Base-by-base conservation (phyloP, 2,329 filamentous ascomycete species). In the Paecilomyces niveus region DNA sequence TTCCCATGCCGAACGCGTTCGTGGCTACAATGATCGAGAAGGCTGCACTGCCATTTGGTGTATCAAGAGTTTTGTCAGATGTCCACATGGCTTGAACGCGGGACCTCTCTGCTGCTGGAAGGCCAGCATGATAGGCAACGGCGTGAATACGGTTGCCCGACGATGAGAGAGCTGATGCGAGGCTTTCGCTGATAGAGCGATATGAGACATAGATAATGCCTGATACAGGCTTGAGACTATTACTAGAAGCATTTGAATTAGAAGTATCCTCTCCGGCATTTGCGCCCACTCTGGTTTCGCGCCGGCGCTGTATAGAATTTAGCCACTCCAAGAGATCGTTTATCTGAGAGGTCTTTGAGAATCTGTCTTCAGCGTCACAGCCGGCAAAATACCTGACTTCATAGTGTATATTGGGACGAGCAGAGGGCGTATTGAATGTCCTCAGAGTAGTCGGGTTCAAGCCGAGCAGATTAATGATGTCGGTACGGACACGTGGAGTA, bases 1-100 rank as follows among this genome's bases (percentile, higher is more conserved):
- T 97, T 26, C 93, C 93, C 93, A 97, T 97, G 2, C 93, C 93
- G 68, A 97, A 97, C 0, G 93, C 93, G 1, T 91, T 97, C 0
- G 93, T 97, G 1, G 93, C 93, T 29, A 97, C 92, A 61, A 97
- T 93, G 54, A 97, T 86, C 71, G 94, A 92, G 75, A 94, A 96
- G 1, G 89, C 89, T n/a, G 61, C 62, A 22, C 64, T 63, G 13
- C 65, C 62, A 32, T 63, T 55, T 53, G 60, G 49, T 9, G 56
- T 24, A 24, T 33, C 18, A 53, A 55, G 26, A 10, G 56, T 60
- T n/a, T 58, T 54, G 7, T 68, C 65, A 1, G 70, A 68, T 29
- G 68, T 73, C 76, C 76, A 78, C 57, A 75, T 70, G 22, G 69
- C 68, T 58, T 79, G 76, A 15, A 78, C 86, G 79, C 68, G 86